A percentile compares a stretch with the other conserved stretches of the same genome.
phyloP scores from a whole-genome alignment of 208 protist genomes.

The Naegleria lovaniensis region DNA sequence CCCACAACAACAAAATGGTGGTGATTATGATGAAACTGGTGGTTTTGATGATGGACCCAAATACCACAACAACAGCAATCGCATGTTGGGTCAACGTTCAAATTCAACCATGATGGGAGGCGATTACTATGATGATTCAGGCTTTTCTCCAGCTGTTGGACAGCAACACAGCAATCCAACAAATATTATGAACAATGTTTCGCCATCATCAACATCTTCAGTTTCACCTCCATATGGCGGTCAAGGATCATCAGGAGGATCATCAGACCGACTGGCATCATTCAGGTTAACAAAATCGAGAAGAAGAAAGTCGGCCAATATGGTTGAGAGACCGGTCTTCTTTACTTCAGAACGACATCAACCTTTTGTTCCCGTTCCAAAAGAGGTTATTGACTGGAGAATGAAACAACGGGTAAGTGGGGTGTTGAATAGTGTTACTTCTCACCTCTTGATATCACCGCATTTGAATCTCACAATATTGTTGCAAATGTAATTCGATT shows the following conservation, averaged over 20 bases:
- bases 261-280: neutral
- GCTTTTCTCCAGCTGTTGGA: neutral
- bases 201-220: neutral
- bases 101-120: too few species aligned
- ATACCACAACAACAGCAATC: neutral
- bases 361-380: neutral
- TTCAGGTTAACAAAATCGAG: neutral
- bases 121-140: neutral
- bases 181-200: neutral
- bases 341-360: neutral
- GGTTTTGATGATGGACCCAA: neutral
- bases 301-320: neutral
- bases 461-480: too few species aligned
- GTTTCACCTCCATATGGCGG: neutral
- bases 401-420: slow-evolving; percentile 10
- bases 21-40: neutral
- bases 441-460: too few species aligned
- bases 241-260: too few species aligned
- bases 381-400: slow-evolving; percentile 15
- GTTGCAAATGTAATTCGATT: too few species aligned
- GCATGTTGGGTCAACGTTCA: neutral
- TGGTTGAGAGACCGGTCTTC: neutral
- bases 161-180: neutral
- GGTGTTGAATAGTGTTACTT: too few species aligned
- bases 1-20: neutral